These are phyloP conservation scores for Solanum neorickii DNA, from an alignment of 257 asterid species.

Conservation along the genomic window DNA sequence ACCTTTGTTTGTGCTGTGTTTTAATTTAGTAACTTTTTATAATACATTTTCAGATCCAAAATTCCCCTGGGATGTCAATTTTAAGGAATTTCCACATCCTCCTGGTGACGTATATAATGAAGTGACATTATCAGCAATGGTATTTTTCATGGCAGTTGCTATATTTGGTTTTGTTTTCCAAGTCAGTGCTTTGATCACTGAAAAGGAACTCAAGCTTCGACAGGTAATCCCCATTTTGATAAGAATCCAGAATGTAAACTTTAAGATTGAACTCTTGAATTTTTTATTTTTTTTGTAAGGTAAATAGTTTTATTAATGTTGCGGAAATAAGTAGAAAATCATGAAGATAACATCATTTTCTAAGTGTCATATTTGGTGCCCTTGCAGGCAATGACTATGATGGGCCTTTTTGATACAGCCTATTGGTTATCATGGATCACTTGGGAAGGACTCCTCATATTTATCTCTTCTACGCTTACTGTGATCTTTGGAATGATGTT, in stretches of 20 bases:
- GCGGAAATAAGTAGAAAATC: background rate
- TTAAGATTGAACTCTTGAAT: background rate
- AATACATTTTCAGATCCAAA: conserved; percentile 36
- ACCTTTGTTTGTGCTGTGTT: background rate
- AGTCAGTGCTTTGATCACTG: conserved; percentile 60
- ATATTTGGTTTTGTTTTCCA: conserved; percentile 92
- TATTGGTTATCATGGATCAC: conserved; percentile 91
- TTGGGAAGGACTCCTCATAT: conserved; percentile 65
- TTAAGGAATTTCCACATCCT: conserved; percentile 85
- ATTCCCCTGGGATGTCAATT: conserved; percentile 59
- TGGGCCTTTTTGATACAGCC: conserved; percentile 94
- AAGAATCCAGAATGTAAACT: background rate
- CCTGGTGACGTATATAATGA: background rate
- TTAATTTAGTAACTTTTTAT: background rate
- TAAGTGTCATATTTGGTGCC: background rate
- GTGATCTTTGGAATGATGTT: conserved; percentile 93
- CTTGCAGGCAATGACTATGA: conserved; percentile 82
- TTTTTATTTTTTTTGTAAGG: background rate
- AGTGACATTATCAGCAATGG: background rate
- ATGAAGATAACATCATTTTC: background rate
- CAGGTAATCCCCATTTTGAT: conserved; percentile 34
- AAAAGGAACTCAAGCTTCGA: conserved; percentile 87
- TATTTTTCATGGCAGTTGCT: conserved; percentile 81
- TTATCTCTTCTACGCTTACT: conserved; percentile 55
- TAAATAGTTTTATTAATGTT: background rate